Evolutionary conservation across 371 early-diverging fungal species (phyloP), one percentile per base, ranked within the genome.

Genomic region (Syncephalastrum monosporum): DNA sequence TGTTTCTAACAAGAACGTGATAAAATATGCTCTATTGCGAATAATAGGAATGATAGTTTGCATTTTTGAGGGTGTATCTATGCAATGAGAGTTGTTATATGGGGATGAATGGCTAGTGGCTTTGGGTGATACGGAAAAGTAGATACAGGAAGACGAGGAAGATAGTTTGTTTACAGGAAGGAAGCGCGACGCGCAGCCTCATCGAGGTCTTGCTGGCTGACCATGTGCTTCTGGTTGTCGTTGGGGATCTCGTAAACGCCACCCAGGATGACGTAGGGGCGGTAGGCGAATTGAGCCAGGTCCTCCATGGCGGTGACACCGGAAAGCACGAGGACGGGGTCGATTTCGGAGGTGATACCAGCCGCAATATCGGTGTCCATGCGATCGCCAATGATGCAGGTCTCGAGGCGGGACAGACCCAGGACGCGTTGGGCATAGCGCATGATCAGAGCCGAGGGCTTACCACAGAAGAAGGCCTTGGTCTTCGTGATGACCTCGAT

Each of bases 311-410:
- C 74, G 24, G 85, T 83, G 42, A 87, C 84, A 55, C 87, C 85
- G 51, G 78, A 77, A 51, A 87, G 68, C 38, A 87, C 87, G 23
- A 87, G 73, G 24, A 85, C 84, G 7, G 85, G 78, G 62, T 87
- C 84, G 54, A 87, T 82, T 69, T 83, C 79, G 50, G 80, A 75
- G 51, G 65, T 75, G 55, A 81, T 76, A 67, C 83, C 83, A 57
- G 79, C 83, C 25, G 76, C 73, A 66, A 80, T 70, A 61, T 87
- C 87, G 38, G 85, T 87, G 66, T 87, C 85, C 83, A 87, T 84
- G 53, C 87, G 81, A 61, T 87, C 85, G 63, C 87, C 87, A 64
- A 87, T 79, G 50, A 87, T 85, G 68, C 85, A 84, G 2, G 84
- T 85, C 45, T 84, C 85, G 51, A 75, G 56, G 62, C 85, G 83